Conservation (phyloP, 2,329 filamentous ascomycete genomes). For the Scedosporium apiospermum region DNA sequence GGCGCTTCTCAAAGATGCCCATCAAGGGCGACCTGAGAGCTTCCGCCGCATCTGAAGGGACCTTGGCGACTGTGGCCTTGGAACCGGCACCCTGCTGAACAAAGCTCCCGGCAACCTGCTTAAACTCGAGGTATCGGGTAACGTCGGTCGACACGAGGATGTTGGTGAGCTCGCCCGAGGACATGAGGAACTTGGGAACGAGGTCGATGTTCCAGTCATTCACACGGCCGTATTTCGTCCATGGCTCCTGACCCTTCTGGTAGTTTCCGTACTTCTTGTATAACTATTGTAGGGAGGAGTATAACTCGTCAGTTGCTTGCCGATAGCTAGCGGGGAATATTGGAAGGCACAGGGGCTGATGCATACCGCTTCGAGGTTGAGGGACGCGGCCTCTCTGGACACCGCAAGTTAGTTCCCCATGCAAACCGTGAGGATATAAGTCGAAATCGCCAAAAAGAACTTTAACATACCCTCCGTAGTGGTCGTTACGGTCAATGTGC, state of each 20-base stretch:
- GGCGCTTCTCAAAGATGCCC: conserved; percentile 95
- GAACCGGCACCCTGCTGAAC: conserved; percentile 79
- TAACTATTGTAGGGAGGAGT: conserved; percentile 44
- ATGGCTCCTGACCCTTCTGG: conserved; percentile 71
- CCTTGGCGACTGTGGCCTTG: conserved; percentile 91
- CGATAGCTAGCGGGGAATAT: conserved; percentile 16
- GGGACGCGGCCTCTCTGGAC: conserved; percentile 73
- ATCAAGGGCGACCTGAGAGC: conserved; percentile 88
- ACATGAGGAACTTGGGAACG: conserved; percentile 97
- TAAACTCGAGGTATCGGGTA: conserved; percentile 82
- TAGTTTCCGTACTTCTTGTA: conserved; percentile 96
- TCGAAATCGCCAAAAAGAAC: not conserved
- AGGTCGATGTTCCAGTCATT: conserved; percentile 99
- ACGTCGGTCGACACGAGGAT: conserved; percentile 95
- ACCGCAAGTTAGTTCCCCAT: conserved; percentile 14
- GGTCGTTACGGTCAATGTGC: conserved; percentile 96
- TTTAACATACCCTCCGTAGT: conserved; percentile 82
- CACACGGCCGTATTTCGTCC: conserved; percentile 92
- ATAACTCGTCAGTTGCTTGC: conserved; percentile 7
- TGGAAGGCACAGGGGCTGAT: too few species aligned
- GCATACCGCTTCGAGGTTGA: conserved; percentile 85
- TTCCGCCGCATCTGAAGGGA: conserved; percentile 85
- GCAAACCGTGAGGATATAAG: conserved; percentile 14
- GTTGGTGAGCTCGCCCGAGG: conserved; percentile 95
- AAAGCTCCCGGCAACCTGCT: conserved; percentile 90